Conservation (phyloP, 345 rosid genomes). For the Eucalyptus decipiens region DNA sequence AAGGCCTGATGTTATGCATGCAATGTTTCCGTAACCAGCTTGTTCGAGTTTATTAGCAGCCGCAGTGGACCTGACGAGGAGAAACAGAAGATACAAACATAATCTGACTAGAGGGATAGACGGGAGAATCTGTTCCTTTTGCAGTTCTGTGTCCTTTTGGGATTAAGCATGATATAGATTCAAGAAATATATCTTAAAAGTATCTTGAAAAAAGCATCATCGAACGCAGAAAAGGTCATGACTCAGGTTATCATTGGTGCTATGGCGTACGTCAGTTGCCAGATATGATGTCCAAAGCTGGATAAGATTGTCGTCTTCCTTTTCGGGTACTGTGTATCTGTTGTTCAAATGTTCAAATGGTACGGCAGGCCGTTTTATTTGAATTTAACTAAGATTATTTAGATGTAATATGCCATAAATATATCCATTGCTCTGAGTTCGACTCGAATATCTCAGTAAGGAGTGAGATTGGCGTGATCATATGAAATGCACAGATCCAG, state of each 20-base stretch:
- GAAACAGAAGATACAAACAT: not conserved
- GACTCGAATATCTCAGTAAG: not conserved
- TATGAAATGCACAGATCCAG: not conserved
- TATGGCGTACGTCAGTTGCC: not conserved
- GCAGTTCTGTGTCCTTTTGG: not conserved
- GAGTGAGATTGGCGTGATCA: not conserved
- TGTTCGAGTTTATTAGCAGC: conserved; percentile 70
- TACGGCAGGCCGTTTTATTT: not conserved
- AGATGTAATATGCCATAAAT: not conserved
- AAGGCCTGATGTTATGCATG: conserved; percentile 83
- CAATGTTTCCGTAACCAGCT: conserved; percentile 64
- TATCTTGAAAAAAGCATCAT: not conserved
- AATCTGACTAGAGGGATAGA: not conserved
- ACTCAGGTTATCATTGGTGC: not conserved
- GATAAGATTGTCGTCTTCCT: not conserved
- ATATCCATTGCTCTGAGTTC: not conserved
- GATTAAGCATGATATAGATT: not conserved
- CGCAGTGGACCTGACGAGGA: conserved; percentile 58
- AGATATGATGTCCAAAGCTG: not conserved
- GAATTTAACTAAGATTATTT: not conserved
- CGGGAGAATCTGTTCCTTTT: not conserved
- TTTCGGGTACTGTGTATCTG: not conserved
- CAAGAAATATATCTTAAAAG: not conserved
- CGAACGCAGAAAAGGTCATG: not conserved
- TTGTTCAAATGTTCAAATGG: not conserved